These are phyloP conservation scores for Ophiostoma fasciatum DNA, from an alignment of 2,329 filamentous ascomycete species.

Conservation along the genomic window DNA sequence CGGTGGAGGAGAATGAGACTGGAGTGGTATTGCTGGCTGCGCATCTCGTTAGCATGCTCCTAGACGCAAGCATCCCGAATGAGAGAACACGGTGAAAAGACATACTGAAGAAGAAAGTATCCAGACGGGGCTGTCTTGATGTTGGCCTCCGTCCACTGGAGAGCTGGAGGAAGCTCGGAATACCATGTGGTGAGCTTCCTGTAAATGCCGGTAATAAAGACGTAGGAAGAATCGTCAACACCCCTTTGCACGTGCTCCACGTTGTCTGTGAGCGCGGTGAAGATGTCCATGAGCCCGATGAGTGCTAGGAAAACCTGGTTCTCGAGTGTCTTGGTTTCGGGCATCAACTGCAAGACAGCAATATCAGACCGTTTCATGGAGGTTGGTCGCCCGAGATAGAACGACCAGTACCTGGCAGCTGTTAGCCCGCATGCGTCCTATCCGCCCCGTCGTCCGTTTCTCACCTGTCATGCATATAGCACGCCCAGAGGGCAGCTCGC, in stretches of 20 bases:
- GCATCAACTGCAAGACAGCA: background rate
- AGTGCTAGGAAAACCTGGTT: background rate
- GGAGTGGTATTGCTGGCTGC: background rate
- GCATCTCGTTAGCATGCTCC: background rate
- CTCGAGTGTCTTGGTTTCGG: background rate
- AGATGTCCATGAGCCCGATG: background rate
- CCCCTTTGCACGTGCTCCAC: background rate
- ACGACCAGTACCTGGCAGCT: constrained; percentile 7
- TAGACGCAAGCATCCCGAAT: too few relatives aligned
- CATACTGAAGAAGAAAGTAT: background rate
- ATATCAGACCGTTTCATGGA: constrained; percentile 5
- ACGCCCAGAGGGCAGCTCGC: background rate
- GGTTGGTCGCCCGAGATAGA: constrained; percentile 8
- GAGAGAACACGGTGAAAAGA: background rate
- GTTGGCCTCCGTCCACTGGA: constrained; percentile 17
- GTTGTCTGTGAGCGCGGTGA: background rate
- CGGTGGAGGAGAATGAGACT: constrained; percentile 1
- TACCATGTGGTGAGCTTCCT: constrained; percentile 5
- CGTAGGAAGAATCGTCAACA: background rate
- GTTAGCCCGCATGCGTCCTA: too few relatives aligned
- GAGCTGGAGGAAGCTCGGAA: constrained; percentile 1
- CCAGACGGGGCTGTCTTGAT: constrained; percentile 8
- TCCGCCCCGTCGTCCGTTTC: too few relatives aligned
- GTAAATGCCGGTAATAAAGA: background rate
- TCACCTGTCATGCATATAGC: background rate